Evolutionary conservation across 2,329 filamentous ascomycete species (phyloP), one percentile per base, ranked within the genome.

Genomic region (Chrysoporthe austroafricana): DNA sequence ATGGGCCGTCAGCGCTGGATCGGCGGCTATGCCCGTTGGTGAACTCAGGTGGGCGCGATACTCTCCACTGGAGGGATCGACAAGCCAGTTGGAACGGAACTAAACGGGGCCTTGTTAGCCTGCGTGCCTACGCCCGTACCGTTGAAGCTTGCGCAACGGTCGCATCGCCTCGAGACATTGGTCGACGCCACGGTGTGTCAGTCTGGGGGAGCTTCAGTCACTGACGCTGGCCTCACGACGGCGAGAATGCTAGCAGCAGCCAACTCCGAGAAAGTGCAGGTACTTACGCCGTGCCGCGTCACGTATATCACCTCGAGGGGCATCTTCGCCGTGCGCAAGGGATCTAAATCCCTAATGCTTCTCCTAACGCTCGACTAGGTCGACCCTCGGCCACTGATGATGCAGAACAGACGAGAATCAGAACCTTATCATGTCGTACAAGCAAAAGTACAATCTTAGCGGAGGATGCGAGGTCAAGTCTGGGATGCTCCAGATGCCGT

Each of bases 41-140:
- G 92, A 93, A 54, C 85, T 88, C 72, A 96, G 88, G 68, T 84
- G 84, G 34, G 91, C 83, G 64, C 85, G 86, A 82, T 98, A 98
- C 73, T 85, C 85, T 64, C 96, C 95, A 48, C 92, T 95, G 70
- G 85, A 81, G 58, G 89, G 88, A 79, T 98, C 90, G 69, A 98
- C 92, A 56, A 88, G 88, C 93, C 94, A 98, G 77, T 91, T 94
- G 71, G 92, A 90, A 70, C 96, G 93, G 79, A 97, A 97, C 94
- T 96, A 78, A 26, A 66, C 5, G 48, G 59, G 36, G 62, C 39
- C 11, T 34, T 44, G 59, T 73, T 67, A 72, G 58, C 61, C 61
- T 64, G 14, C 46, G 44, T 43, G 58, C 61, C 61, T 64, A 18
- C 50, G 44, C 36, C 46, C 69, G 62, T 69, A 72, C 59, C 56